Base-by-base conservation (phyloP, 2,329 filamentous ascomycete species). In the Arthrobotrys entomopaga region DNA sequence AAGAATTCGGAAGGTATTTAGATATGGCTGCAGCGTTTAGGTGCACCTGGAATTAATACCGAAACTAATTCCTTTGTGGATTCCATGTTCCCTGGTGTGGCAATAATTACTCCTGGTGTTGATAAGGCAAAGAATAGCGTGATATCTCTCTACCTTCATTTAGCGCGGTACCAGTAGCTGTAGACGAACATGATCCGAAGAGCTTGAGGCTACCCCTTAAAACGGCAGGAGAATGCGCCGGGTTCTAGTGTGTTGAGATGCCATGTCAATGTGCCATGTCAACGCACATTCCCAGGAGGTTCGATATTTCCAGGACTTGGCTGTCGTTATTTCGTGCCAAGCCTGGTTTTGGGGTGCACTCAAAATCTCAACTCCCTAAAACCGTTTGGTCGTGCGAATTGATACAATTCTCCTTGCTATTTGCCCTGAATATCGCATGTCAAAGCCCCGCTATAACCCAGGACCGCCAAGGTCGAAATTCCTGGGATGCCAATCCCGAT, bases 361-460 rank as follows among this genome's bases (percentile, higher is more conserved):
- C 58, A 38, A 63, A 67, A 67, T 58, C 61, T 49, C 15, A 57
- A 24, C 70, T 74, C 63, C 70, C 70, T 64, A 74, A 64, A 67
- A 29, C 42, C 60, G 70, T 67, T 74, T 74, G 70, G 70, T 43
- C 57, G 49, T 10, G 49, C 50, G 40, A 64, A 20, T n/a, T n/a
- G n/a, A n/a, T n/a, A n/a, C n/a, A n/a, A n/a, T n/a, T 29, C 56
- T 57, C 61, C 38, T 58, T 46, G 19, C 16, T 34, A 26, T 58
- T 74, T 57, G 52, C 70, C 70, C 70, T 74, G 70, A 74, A 74
- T 58, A 74, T 74, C 70, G 57, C 58, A 74, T 64, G 70, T 74
- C 11, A 11, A 67, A 67, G 40, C 54, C 67, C 49, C 67, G 24
- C 48, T 54, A 54, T 57, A 43, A 53, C 59, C 61, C 34, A 54